Evolutionary conservation across 495 filamentous ascomycete species (phyloP), one percentile per base, ranked within the genome.

Genomic region (Immersiella caudata): DNA sequence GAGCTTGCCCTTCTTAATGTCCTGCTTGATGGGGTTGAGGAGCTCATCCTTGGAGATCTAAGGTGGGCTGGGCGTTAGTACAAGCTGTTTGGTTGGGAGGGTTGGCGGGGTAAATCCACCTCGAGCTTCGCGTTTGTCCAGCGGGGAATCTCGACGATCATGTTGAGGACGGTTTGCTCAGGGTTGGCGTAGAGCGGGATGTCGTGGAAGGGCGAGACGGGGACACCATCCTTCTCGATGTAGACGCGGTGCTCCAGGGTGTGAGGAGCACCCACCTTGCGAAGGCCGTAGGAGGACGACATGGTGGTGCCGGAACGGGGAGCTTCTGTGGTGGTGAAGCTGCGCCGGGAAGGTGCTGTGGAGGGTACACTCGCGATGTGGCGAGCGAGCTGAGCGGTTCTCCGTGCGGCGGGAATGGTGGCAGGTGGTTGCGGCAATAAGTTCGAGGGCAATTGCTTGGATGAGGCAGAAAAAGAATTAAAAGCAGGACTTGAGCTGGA

Each of bases 101-200:
- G 60, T 66, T 60, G 49, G 27, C 24, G 50, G 27, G 40, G 40
- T 46, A 24, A 25, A 36, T 83, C 52, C 83, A 96, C 94, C 91
- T 99, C 95, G 81, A 93, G 89, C 89, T 99, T 99, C 72, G 90
- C 96, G 83, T 99, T 99, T 79, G 94, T 97, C 96, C 96, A 99
- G 82, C 96, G 88, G 54, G 96, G 96, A 75, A 98, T 97, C 88
- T 98, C 96, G 68, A 98, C 96, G 60, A 99, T 82, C 96, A 99
- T 99, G 88, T 99, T 99, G 74, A 98, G 86, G 74, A 99, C 80
- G 72, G 89, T 96, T 85, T 96, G 86, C 83, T 96, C 89, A 77
- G 89, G 82, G 78, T 99, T 96, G 87, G 96, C 95, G 73, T 91
- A 98, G 74, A 99, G 90, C 50, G 96, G 96, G 66, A 99, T 92